phyloP scores from a whole-genome alignment of 768 basidiomycete genomes.

The Auriscalpium microsporum region DNA sequence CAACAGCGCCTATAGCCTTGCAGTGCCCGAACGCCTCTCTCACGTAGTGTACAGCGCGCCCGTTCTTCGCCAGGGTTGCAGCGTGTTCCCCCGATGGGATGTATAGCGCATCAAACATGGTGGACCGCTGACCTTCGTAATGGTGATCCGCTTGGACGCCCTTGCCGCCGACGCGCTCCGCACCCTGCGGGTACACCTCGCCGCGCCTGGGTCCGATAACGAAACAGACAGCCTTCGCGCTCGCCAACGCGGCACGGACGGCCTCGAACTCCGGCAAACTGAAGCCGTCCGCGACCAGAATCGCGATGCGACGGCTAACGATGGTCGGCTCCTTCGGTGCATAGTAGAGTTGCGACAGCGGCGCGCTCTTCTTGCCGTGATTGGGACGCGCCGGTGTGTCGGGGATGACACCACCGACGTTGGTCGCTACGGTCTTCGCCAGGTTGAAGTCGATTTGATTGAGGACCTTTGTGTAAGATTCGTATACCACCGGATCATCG shows the following conservation, averaged over 20 bases:
- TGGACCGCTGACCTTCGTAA: constrained; percentile 73
- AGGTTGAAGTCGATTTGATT: constrained; percentile 70
- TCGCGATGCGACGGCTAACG: constrained; percentile 61
- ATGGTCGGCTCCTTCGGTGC: constrained; percentile 49
- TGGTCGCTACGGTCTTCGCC: constrained; percentile 56
- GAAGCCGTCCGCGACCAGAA: constrained; percentile 73
- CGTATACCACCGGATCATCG: constrained; percentile 65
- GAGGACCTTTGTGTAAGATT: constrained; percentile 56
- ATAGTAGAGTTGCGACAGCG: constrained; percentile 54
- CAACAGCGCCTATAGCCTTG: constrained; percentile 74
- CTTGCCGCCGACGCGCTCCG: constrained; percentile 17
- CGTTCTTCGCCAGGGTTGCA: constrained; percentile 51
- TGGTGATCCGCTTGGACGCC: constrained; percentile 55
- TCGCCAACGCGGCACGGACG: constrained; percentile 45
- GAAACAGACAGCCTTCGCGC: constrained; percentile 48
- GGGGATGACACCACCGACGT: constrained; percentile 55
- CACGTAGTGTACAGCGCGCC: constrained; percentile 73
- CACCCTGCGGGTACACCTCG: constrained; percentile 32
- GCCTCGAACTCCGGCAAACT: constrained; percentile 49
- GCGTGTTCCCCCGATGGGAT: constrained; percentile 65
- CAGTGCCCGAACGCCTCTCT: constrained; percentile 83
- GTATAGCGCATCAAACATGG: constrained; percentile 75
- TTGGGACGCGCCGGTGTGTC: constrained; percentile 41
- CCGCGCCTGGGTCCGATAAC: constrained; percentile 63
- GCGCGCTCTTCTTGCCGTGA: constrained; percentile 45